Conservation (phyloP, 1,284 basidiomycete genomes). For the Neotropicomus parvogracilis region DNA sequence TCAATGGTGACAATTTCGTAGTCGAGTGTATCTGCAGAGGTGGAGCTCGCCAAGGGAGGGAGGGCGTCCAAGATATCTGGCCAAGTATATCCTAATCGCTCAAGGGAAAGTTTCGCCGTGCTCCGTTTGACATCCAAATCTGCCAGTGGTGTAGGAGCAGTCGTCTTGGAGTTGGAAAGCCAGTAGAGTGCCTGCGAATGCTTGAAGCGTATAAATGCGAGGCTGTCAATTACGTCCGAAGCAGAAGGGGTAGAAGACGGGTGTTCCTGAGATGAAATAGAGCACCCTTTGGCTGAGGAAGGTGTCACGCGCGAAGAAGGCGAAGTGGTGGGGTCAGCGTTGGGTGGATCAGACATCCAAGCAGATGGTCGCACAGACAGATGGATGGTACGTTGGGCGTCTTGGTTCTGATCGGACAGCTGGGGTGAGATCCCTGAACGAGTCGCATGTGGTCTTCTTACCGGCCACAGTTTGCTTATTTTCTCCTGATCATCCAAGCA, state of each 20-base stretch:
- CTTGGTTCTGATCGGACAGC: conserved; percentile 41
- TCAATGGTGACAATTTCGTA: conserved; percentile 57
- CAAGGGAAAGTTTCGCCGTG: conserved; percentile 28
- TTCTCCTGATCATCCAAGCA: conserved; percentile 62
- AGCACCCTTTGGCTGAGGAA: background rate
- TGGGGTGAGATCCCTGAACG: conserved; percentile 10
- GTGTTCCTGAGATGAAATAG: conserved; percentile 3
- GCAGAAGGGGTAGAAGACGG: background rate
- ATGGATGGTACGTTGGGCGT: conserved; percentile 62
- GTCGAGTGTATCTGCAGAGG: conserved; percentile 45
- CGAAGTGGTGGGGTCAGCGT: conserved; percentile 16
- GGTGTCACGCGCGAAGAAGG: conserved; percentile 1
- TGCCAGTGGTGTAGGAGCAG: conserved; percentile 7
- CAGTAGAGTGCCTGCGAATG: conserved; percentile 48
- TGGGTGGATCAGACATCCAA: conserved; percentile 56
- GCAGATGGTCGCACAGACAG: conserved; percentile 73
- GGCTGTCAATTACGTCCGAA: conserved; percentile 11
- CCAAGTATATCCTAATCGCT: conserved; percentile 57
- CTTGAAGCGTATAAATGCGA: conserved; percentile 43
- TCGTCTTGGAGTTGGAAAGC: conserved; percentile 32
- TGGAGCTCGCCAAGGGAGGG: conserved; percentile 19
- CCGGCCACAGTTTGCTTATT: conserved; percentile 67
- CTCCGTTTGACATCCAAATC: conserved; percentile 11
- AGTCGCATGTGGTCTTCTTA: conserved; percentile 31
- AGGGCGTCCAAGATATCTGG: conserved; percentile 59